A percentile compares a stretch with the other conserved stretches of the same genome.
These are phyloP conservation scores for Phanerochaete sordida DNA, from an alignment of 768 basidiomycete genomes.

Conservation along the genomic window DNA sequence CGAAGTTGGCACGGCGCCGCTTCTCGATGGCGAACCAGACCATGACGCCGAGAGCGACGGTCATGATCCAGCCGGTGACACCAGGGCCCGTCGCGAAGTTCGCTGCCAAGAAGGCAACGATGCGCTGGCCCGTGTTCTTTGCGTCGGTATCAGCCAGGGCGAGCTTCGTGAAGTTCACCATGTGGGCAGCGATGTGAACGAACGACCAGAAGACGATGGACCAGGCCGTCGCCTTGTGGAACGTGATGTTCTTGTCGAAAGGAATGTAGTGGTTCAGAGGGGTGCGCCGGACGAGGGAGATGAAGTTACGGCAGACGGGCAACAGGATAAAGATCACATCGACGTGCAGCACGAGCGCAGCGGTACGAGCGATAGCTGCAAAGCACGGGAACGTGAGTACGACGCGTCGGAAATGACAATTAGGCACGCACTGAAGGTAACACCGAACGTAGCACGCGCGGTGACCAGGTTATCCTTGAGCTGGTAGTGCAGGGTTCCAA, in stretches of 20 bases:
- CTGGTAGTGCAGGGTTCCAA: slow-evolving; percentile 76
- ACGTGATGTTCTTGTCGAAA: slow-evolving; percentile 89
- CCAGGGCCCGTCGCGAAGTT: slow-evolving; percentile 86
- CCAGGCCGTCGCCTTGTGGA: slow-evolving; percentile 92
- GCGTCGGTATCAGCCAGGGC: slow-evolving; percentile 54
- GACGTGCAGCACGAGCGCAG: slow-evolving; percentile 87
- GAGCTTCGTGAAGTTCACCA: slow-evolving; percentile 77
- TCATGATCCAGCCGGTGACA: slow-evolving; percentile 89
- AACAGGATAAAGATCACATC: slow-evolving; percentile 93
- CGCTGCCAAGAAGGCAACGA: slow-evolving; percentile 68
- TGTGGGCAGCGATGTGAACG: slow-evolving; percentile 81
- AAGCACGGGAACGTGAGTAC: background rate
- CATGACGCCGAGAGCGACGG: slow-evolving; percentile 66
- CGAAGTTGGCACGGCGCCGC: slow-evolving; percentile 71
- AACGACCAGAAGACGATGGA: slow-evolving; percentile 75
- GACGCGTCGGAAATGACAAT: background rate
- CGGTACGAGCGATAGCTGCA: slow-evolving; percentile 79
- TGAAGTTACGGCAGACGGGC: slow-evolving; percentile 93
- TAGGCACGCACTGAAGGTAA: slow-evolving; percentile 63
- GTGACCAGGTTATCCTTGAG: slow-evolving; percentile 72
- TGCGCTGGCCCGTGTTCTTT: slow-evolving; percentile 46
- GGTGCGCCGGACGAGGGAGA: slow-evolving; percentile 83
- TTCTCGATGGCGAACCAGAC: slow-evolving; percentile 86
- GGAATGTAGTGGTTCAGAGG: slow-evolving; percentile 84
- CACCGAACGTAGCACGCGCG: slow-evolving; percentile 69